Evolutionary conservation across 345 rosid genomes (phyloP).

Genomic region (Camelina sativa): DNA sequence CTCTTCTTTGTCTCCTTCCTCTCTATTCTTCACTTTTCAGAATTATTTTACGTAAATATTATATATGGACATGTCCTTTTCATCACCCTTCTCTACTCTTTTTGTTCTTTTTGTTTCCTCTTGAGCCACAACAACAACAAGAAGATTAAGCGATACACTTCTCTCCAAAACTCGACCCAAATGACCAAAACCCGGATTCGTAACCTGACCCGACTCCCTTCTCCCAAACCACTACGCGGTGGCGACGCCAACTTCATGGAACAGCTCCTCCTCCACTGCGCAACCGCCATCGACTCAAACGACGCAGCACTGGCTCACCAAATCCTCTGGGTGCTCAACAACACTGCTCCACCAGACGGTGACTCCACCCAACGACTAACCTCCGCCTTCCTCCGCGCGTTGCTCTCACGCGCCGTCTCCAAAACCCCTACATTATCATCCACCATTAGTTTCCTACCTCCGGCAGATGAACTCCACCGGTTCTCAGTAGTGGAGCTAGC

Average conservation of each 20-base stretch:
- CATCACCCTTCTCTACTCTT: constrained; percentile 26
- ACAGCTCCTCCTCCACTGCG: constrained; percentile 86
- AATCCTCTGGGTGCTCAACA: constrained; percentile 88
- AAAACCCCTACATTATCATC: constrained; percentile 60
- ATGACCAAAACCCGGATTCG: constrained; percentile 60
- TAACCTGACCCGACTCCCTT: constrained; percentile 50
- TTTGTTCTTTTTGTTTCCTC: constrained; percentile 37
- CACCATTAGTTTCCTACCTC: constrained; percentile 45
- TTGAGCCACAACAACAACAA: constrained; percentile 6
- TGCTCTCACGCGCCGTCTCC: constrained; percentile 72
- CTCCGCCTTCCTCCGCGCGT: constrained; percentile 78
- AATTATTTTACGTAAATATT: constrained; percentile 15
- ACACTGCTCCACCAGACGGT: constrained; percentile 81
- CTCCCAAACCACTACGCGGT: constrained; percentile 50
- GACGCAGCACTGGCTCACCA: constrained; percentile 84
- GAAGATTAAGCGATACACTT: neutral
- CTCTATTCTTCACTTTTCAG: constrained; percentile 31
- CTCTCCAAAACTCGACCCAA: constrained; percentile 12
- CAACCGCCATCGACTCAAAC: constrained; percentile 79
- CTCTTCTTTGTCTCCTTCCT: constrained; percentile 37
- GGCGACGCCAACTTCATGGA: constrained; percentile 86
- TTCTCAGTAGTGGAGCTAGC: constrained; percentile 90
- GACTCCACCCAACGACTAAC: constrained; percentile 85
- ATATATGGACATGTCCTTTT: constrained; percentile 31
- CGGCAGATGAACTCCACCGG: constrained; percentile 46